Base-by-base conservation (phyloP, 2,329 filamentous ascomycete genomes). In the Penicillium sp. region DNA sequence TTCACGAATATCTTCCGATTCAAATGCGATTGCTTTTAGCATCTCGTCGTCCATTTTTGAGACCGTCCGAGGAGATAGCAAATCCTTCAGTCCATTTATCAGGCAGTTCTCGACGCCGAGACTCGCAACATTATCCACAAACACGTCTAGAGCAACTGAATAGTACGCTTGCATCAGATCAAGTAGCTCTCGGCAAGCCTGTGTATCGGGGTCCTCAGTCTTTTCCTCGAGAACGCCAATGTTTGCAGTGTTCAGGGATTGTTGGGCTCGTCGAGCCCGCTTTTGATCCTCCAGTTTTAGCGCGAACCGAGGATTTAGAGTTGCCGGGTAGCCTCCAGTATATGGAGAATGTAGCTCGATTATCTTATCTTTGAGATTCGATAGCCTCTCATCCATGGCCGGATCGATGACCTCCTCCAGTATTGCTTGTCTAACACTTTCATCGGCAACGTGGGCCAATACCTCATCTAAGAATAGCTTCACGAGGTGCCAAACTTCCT, bases 281-380 rank as follows among this genome's bases (percentile, higher is more conserved):
- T 45, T 20, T n/a, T 38, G 18, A 5, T 61, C 61, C 53, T 70
- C 63, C 6, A 71, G 51, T 33, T 56, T 66, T 18, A 66, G 59
- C 3, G 62, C 67, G 33, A 69, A 67, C 43, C 66, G 68, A 24
- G 66, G 66, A 54, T 74, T 74, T 57, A 70, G 73, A 1, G 72
- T 74, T 18, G 71, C 66, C 0, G 69, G 66, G 56, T 71, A 68
- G 0, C 69, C 63, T 26, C 40, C 53, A 45, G 61, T 78, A 66
- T 80, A 74, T 5, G 70, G 78, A 11, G 67, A 63, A 0, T 86
- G 65, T 1, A 86, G 63, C 51, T 80, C 74, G 0, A 57, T 52
- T 1, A 77, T 40, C 45, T 58, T 58, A n/a, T 58, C 50, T 50
- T 50, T 50, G 35, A 58, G 46, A 3, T 47, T 47, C 8, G 3